Base-by-base conservation (phyloP, 31 red algal species). In the Odonthalia washingtoniensis region DNA sequence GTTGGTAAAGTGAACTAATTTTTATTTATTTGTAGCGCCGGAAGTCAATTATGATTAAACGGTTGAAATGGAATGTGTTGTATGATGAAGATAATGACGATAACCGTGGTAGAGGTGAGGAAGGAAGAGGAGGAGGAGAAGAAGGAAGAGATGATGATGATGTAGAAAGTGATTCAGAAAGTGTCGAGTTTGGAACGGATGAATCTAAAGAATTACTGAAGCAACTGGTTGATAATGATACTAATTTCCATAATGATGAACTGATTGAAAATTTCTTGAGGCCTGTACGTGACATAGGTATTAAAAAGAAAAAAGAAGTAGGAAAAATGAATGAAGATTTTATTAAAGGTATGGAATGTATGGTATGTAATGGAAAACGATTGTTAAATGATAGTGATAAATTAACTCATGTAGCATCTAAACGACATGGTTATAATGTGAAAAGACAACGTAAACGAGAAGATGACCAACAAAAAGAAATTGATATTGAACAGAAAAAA, bases 11-110 rank as follows among this genome's bases (percentile, higher is more conserved):
- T n/a, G n/a, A n/a, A n/a, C n/a, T n/a, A n/a, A n/a, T n/a, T n/a
- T n/a, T n/a, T n/a, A n/a, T n/a, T n/a, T n/a, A n/a, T n/a, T n/a
- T n/a, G n/a, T n/a, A n/a, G n/a, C n/a, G n/a, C n/a, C n/a, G n/a
- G n/a, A n/a, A n/a, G n/a, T n/a, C 78, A 67, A 31, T 36, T 9
- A 94, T 94, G 92, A 94, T 94, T 81, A 94, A 94, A 81, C 86
- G 92, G 26, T 81, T 89, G 16, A 94, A 94, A 66, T 94, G 92
- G 92, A 89, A 94, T 49, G 92, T 94, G 12, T 74, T 90, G 4
- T 77, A 94, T 74, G 92, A 75, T 37, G 92, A 36, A 18, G 83
- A 82, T 40, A 70, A 32, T 49, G 49, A 82, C 17, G 77, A 67
- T 28, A 46, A 42, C 30, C 65, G 42, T 14, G 70, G 46, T 21